Evolutionary conservation across 108 stramenopile species (phyloP).

Genomic region (Chaetoceros tenuissimus): DNA sequence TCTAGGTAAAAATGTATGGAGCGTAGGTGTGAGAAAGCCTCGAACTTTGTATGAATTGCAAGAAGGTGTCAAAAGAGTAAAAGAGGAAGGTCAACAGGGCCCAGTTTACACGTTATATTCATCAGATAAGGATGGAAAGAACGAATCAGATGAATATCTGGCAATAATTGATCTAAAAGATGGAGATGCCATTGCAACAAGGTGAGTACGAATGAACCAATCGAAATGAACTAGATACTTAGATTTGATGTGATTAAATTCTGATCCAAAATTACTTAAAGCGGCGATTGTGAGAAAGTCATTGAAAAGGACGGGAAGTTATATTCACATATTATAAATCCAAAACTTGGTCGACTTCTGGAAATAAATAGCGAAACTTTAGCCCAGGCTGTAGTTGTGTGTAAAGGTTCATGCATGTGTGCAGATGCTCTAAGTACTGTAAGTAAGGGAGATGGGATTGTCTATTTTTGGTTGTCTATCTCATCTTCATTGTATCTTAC

Average conservation of each 20-base stretch:
- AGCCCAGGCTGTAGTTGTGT: constrained; percentile 31
- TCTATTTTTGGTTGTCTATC: not conserved
- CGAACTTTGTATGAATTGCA: constrained; percentile 21
- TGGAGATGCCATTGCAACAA: constrained; percentile 37
- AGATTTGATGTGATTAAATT: too few relatives aligned
- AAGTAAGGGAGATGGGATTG: too few relatives aligned
- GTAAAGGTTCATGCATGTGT: constrained; percentile 17
- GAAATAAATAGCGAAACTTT: constrained; percentile 21
- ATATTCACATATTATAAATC: constrained; percentile 34
- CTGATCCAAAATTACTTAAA: too few relatives aligned
- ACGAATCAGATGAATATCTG: constrained; percentile 11
- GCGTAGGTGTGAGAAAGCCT: constrained; percentile 32
- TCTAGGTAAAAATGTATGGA: constrained; percentile 25
- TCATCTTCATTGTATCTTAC: not conserved
- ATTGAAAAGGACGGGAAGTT: constrained; percentile 24
- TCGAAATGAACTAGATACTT: too few relatives aligned
- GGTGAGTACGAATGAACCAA: too few relatives aligned
- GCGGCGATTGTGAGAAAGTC: constrained; percentile 43
- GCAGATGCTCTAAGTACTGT: constrained; percentile 39
- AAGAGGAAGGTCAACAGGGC: constrained; percentile 12
- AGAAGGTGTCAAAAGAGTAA: constrained; percentile 7
- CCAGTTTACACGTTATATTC: constrained; percentile 20
- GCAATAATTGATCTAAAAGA: constrained; percentile 27
- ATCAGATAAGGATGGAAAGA: constrained; percentile 12
- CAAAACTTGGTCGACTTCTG: constrained; percentile 15